Evolutionary conservation across 202 grass and related monocot genomes (phyloP), one percentile per base, ranked within the genome.

Genomic region (Schoenoplectus tabernaemontani): DNA sequence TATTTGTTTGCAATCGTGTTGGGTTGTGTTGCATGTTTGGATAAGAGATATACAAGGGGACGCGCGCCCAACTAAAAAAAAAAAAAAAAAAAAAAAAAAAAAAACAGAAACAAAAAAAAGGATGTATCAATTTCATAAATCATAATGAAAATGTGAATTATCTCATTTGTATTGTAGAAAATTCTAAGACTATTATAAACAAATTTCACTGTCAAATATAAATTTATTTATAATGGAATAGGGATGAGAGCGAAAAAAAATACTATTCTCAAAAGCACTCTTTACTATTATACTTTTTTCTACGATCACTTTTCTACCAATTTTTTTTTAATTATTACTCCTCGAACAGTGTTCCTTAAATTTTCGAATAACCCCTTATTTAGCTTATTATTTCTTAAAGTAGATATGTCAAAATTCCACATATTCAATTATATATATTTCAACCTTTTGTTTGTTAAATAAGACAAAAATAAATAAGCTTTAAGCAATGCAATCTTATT

Each of bases 1-100:
- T 33, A 48, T 76, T 56, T 76, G 48, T 28, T 76, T 76, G 48
- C 48, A 56, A 76, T 19, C 71, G 56, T 56, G 47, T 53, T 53
- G 50, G 15, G 50, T 33, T 48, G 4, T 11, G 69, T 33, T 74
- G 13, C 9, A 28, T 74, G 28, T 28, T 28, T 28, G 28, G 28
- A 28, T 28, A 28, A 28, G 28, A 28, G 28, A 28, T 28, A 28
- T 28, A 28, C 28, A 12, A 51, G 47, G 47, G 15, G 12, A 13
- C 47, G 48, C 13, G 48, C 48, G 48, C 15, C 20, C 39, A 38
- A 36, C 0, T 22, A 3, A 38, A 22, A 22, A 20, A 10, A 22
- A n/a, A 41, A 66, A 67, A 66, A 30, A 59, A 30, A 13, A 3
- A 51, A 51, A n/a, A 1, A 48, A 48, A 48, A 1, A 48, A 48